Evolutionary conservation across 2,329 filamentous ascomycete species (phyloP), one percentile per base, ranked within the genome.

Genomic region (Zymoseptoria tritici): DNA sequence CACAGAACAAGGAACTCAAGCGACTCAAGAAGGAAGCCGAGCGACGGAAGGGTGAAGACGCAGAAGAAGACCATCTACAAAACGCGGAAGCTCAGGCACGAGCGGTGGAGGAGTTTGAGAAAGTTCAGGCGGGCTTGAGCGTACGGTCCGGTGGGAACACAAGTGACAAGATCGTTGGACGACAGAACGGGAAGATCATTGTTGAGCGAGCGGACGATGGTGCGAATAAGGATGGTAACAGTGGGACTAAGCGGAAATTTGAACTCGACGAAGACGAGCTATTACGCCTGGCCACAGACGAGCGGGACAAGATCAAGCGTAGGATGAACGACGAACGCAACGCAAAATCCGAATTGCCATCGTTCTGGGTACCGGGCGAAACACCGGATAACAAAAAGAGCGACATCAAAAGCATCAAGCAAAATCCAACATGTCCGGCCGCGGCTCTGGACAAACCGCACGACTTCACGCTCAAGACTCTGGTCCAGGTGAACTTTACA

Each of bases 1-100:
- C 91, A 0, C 93, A 99, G 75, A 87, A 90, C 67, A 89, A 92
- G 76, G 94, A 97, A 72, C 92, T 96, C 64, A 94, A 91, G 73
- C 84, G 94, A 0, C 72, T 89, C 2, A 89, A 90, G 62, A 88
- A 84, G 66, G 81, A 83, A 21, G 64, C 63, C 8, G 80, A 83
- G 20, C 85, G 87, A 64, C 78, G 81, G 29, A 82, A 84, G 26
- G 79, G 81, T 62, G 80, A 82, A 57, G 88, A 91, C 24, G 78
- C 81, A 6, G 87, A 89, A 61, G 81, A 83, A 3, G 79, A 80
- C 57, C 79, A 79, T 4, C 77, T 82, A 8, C 80, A 84, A 54
- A 85, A 91, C 19, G 86, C 85, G 52, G 88, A 94, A 73, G 88
- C 86, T 3, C 81, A 82, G 58, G 81, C 83, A 66, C 81, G 87